A percentile compares a stretch with the other conserved stretches of the same genome.
These are phyloP conservation scores for Hypsizygus ulmarius DNA, from an alignment of 1,284 basidiomycete genomes.

Conservation along the genomic window DNA sequence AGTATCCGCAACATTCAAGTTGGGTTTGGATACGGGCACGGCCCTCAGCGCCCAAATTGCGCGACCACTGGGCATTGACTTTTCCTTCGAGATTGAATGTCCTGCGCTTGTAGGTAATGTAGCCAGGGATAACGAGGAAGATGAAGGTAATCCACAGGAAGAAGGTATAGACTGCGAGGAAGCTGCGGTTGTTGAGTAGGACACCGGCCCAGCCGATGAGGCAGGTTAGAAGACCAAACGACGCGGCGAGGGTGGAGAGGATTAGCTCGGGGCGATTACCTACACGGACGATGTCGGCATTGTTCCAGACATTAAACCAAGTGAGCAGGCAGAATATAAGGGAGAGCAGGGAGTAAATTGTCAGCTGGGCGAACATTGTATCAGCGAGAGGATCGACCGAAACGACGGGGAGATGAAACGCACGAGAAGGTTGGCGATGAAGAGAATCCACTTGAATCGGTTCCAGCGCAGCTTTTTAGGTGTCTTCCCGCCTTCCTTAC, in stretches of 20 bases:
- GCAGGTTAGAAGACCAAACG: slow-evolving; percentile 51
- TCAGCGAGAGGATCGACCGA: not conserved
- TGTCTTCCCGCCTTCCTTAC: slow-evolving; percentile 28
- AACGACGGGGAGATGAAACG: slow-evolving; percentile 27
- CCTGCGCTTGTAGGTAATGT: slow-evolving; percentile 63
- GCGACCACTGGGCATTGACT: slow-evolving; percentile 68
- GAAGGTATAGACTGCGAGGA: slow-evolving; percentile 65
- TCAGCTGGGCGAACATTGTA: slow-evolving; percentile 34
- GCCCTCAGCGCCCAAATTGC: slow-evolving; percentile 47
- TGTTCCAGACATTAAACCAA: slow-evolving; percentile 63
- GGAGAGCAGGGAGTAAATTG: slow-evolving; percentile 50
- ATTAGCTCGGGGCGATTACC: slow-evolving; percentile 61
- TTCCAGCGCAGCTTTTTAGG: slow-evolving; percentile 57
- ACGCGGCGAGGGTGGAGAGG: slow-evolving; percentile 55
- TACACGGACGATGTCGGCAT: slow-evolving; percentile 59
- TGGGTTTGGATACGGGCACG: slow-evolving; percentile 63
- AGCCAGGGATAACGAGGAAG: slow-evolving; percentile 64
- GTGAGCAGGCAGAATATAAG: slow-evolving; percentile 58
- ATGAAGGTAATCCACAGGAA: slow-evolving; percentile 65
- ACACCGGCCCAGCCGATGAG: slow-evolving; percentile 69
- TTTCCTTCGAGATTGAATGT: slow-evolving; percentile 75
- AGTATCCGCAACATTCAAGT: slow-evolving; percentile 70
- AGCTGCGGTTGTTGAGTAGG: slow-evolving; percentile 68
- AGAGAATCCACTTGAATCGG: slow-evolving; percentile 67
- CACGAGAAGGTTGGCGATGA: slow-evolving; percentile 53